Conservation (phyloP, 768 basidiomycete genomes). For the Botryobasidium botryosum region DNA sequence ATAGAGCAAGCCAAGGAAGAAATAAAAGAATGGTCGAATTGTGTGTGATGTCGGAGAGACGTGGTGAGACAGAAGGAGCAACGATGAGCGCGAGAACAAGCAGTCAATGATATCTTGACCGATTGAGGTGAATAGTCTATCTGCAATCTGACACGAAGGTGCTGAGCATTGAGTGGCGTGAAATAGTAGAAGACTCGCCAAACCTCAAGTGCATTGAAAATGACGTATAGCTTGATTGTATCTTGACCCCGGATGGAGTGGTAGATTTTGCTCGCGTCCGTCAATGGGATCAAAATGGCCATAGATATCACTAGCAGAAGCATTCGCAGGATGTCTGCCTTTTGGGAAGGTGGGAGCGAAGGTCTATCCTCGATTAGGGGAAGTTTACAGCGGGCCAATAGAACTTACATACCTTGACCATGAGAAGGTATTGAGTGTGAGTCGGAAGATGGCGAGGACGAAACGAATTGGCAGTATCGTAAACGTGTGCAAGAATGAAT, state of each 20-base stretch:
- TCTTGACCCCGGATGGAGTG: conserved; percentile 96
- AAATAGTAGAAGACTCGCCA: conserved; percentile 15
- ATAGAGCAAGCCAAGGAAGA: conserved; percentile 65
- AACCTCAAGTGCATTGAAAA: conserved; percentile 96
- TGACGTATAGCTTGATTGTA: conserved; percentile 96
- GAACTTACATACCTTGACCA: conserved; percentile 22
- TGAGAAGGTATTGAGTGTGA: conserved; percentile 18
- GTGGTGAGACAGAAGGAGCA: conserved; percentile 51
- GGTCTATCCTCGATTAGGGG: conserved; percentile 14
- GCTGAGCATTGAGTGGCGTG: background rate
- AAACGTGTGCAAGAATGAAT: conserved; percentile 95
- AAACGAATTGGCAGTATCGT: conserved; percentile 92
- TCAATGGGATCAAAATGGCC: conserved; percentile 56
- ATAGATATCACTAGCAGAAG: conserved; percentile 61
- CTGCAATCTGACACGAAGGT: conserved; percentile 56
- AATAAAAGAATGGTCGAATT: conserved; percentile 69
- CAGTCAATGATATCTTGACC: conserved; percentile 97
- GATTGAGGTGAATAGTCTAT: conserved; percentile 85
- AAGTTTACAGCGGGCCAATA: conserved; percentile 19
- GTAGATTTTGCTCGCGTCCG: conserved; percentile 95
- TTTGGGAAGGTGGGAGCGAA: conserved; percentile 68
- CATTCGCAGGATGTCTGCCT: conserved; percentile 78
- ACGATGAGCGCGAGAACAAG: conserved; percentile 81
- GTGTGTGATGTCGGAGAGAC: conserved; percentile 43
- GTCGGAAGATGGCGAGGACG: conserved; percentile 40